phyloP scores from a whole-genome alignment of 2,329 filamentous ascomycete species.

The Nemania serpens region DNA sequence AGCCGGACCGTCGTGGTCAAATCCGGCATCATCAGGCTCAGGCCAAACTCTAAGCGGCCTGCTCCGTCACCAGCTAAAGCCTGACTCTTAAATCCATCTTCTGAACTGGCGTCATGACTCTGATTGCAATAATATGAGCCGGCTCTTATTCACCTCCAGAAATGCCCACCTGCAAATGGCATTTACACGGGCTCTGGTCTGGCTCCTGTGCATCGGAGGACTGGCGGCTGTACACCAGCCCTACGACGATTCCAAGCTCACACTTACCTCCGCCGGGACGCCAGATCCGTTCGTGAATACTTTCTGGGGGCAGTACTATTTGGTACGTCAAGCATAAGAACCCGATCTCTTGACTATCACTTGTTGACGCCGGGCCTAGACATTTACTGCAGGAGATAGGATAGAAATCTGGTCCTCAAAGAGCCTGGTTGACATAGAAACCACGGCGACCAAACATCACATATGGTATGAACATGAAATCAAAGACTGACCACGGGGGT shows the following conservation, averaged over 20 bases:
- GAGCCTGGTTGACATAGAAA: slow-evolving; percentile 38
- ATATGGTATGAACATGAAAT: slow-evolving; percentile 37
- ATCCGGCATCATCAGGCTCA: not conserved
- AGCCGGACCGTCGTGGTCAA: slow-evolving; percentile 1
- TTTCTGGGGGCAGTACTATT: slow-evolving; percentile 35
- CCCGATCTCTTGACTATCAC: not conserved
- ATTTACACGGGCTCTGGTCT: slow-evolving; percentile 30
- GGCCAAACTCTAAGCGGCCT: slow-evolving; percentile 8
- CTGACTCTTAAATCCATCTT: not conserved
- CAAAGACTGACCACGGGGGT: not conserved
- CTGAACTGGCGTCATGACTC: slow-evolving; percentile 15
- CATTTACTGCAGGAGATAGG: slow-evolving; percentile 39
- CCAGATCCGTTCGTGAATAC: slow-evolving; percentile 40
- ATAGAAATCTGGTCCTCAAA: slow-evolving; percentile 42
- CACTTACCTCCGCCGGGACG: slow-evolving; percentile 38
- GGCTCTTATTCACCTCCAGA: not conserved
- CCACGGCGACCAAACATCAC: slow-evolving; percentile 31
- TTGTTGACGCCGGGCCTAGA: slow-evolving; percentile 33
- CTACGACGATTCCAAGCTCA: slow-evolving; percentile 40
- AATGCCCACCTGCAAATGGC: slow-evolving; percentile 28
- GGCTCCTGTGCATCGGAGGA: slow-evolving; percentile 26
- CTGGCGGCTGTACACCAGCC: slow-evolving; percentile 22
- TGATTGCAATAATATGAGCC: slow-evolving; percentile 7
- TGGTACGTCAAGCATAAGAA: slow-evolving; percentile 29
- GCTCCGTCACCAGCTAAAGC: not conserved